A percentile compares a stretch with the other conserved stretches of the same genome.
Conservation (phyloP, 2,329 filamentous ascomycete species). For the Apiospora rasikravindrae region DNA sequence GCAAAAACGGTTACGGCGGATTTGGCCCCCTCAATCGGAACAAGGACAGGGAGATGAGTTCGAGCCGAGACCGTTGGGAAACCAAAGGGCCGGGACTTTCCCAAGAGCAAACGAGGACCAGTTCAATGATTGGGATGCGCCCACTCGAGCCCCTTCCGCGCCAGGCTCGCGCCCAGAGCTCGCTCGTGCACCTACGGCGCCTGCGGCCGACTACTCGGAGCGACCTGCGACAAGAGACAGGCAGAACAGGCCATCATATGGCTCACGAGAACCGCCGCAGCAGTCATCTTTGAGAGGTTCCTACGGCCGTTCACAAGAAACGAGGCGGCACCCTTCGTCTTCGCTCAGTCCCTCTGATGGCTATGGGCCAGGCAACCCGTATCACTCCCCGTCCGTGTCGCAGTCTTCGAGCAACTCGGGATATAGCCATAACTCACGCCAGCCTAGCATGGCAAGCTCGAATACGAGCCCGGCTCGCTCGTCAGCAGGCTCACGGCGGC, state of each 20-base stretch:
- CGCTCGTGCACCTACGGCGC: constrained; percentile 35
- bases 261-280: constrained; percentile 54
- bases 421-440: constrained; percentile 52
- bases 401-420: constrained; percentile 69
- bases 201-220: constrained; percentile 32
- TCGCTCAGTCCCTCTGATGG: constrained; percentile 62
- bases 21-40: constrained; percentile 55
- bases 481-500: constrained; percentile 29
- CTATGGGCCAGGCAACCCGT: constrained; percentile 66
- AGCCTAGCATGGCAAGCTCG: constrained; percentile 64
- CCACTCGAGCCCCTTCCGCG: constrained; percentile 53
- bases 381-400: constrained; percentile 68
- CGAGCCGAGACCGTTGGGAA: constrained; percentile 44
- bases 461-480: constrained; percentile 62
- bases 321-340: constrained; percentile 44
- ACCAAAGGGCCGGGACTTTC: constrained; percentile 59
- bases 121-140: constrained; percentile 39
- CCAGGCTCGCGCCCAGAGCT: constrained; percentile 50
- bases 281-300: constrained; percentile 53
- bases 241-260: constrained; percentile 48
- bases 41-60: constrained; percentile 38
- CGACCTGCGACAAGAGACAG: constrained; percentile 34
- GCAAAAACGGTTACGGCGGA: constrained; percentile 62
- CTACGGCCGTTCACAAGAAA: constrained; percentile 42
- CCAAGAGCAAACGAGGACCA: constrained; percentile 44